Percentiles rank a stretch among this genome's conserved stretches.
These are phyloP conservation scores for Leccinum griseonigrum DNA, from an alignment of 1,284 basidiomycete species.

Conservation along the genomic window DNA sequence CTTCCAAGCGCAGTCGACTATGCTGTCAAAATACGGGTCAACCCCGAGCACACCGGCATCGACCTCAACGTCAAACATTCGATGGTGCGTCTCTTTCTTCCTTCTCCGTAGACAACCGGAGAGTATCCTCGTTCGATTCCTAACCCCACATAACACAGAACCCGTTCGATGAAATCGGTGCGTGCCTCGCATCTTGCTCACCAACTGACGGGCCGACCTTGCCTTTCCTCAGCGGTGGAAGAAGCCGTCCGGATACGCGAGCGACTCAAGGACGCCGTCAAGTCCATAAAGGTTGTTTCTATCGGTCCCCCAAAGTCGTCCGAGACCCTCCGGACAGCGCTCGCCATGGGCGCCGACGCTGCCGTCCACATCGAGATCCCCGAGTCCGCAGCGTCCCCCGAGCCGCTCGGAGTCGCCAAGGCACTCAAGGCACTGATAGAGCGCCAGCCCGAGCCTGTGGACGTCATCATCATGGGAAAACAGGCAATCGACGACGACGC, in stretches of 20 bases:
- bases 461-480: slow-evolving; percentile 96
- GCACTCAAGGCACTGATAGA: slow-evolving; percentile 78
- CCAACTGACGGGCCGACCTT: not conserved
- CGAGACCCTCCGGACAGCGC: slow-evolving; percentile 92
- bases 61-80: slow-evolving; percentile 97
- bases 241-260: slow-evolving; percentile 95
- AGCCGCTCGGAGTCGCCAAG: slow-evolving; percentile 87
- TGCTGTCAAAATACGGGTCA: slow-evolving; percentile 93
- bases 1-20: slow-evolving; percentile 69
- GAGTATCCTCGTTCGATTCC: not conserved
- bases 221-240: slow-evolving; percentile 74
- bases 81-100: slow-evolving; percentile 64
- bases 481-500: slow-evolving; percentile 98
- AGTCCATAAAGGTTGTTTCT: slow-evolving; percentile 87
- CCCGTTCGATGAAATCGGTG: slow-evolving; percentile 96
- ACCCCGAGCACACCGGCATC: slow-evolving; percentile 87
- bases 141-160: slow-evolving; percentile 54
- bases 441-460: slow-evolving; percentile 66
- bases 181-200: slow-evolving; percentile 29
- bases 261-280: slow-evolving; percentile 71
- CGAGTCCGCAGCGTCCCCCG: slow-evolving; percentile 70
- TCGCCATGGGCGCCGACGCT: slow-evolving; percentile 97
- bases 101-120: not conserved
- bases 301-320: slow-evolving; percentile 90
- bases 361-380: slow-evolving; percentile 89